Base-by-base conservation (phyloP, 768 basidiomycete genomes). In the Tricholoma sp. region DNA sequence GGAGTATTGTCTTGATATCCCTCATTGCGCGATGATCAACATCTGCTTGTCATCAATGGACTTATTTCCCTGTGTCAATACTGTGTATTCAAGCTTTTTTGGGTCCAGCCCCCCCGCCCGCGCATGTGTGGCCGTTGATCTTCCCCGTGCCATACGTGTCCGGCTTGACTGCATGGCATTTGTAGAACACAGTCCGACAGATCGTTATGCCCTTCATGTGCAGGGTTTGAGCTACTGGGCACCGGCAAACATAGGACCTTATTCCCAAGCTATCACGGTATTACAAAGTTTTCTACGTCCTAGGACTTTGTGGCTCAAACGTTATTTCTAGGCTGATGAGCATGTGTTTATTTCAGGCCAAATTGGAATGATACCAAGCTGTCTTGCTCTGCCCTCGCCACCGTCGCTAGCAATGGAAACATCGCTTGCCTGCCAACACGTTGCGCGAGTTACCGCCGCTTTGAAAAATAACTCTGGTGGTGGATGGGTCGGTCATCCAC, bases 171-270 rank as follows among this genome's bases (percentile, higher is more conserved):
- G 88, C 60, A 72, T 90, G n/a, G 92, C 92, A n/a, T 89, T 79
- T 67, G 67, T 72, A 4, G 78, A 79, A 65, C 61, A 56, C 8
- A 66, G 56, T 18, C 50, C 66, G 5, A 51, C 65, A 5, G 79
- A 83, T 55, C 76, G 95, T 45, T 83, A 83, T 55, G 87, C 91
- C 0, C 76, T 98, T 46, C 97, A 99, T 67, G 97, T 99, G 2
- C 97, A 98, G 71, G 82, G 94, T 8, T 66, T 98, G 60, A 98
- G 96, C 70, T 98, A 98, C 67, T 99, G 97, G 97, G 97, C 95
- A 24, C 94, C 97, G 11, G 97, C 97, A 9, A 99, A 98, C 69
- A 98, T 99, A 55, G 97, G 97, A 0, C 97, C 97, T 4, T 99
- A 99, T 71, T 97, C 94, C 4, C 97, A 99, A 72, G 89, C 93